Evolutionary conservation across 371 early-diverging fungal species (phyloP).

Genomic region (Coemansia sp.): DNA sequence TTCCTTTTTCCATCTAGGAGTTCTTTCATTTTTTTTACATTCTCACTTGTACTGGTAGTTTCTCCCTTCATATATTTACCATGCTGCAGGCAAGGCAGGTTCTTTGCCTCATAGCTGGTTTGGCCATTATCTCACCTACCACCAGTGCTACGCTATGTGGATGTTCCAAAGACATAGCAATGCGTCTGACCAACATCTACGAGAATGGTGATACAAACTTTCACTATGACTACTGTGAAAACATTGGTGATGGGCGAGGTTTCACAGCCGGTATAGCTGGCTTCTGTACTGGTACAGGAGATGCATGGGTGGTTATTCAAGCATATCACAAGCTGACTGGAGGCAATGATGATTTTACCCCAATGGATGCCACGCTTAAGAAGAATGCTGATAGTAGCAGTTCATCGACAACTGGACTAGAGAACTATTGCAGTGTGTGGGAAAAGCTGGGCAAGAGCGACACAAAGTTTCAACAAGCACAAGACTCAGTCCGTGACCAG

Average conservation of each 20-base stretch:
- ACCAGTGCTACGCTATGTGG: slow-evolving; percentile 8
- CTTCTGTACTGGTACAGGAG: slow-evolving; percentile 52
- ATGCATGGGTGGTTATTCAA: slow-evolving; percentile 50
- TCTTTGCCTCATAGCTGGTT: neutral
- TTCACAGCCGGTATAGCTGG: slow-evolving; percentile 55
- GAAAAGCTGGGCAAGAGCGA: slow-evolving; percentile 31
- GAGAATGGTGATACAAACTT: slow-evolving; percentile 45
- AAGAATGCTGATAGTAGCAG: slow-evolving; percentile 26
- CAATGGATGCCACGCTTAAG: slow-evolving; percentile 22
- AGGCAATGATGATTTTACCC: slow-evolving; percentile 29
- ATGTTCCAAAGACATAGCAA: slow-evolving; percentile 27
- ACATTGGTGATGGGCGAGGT: slow-evolving; percentile 54
- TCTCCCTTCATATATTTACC: neutral
- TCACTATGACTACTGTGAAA: slow-evolving; percentile 54
- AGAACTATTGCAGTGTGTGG: slow-evolving; percentile 51
- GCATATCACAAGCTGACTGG: slow-evolving; percentile 32
- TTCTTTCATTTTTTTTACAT: neutral
- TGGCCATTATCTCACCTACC: neutral
- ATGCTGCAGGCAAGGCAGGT: neutral
- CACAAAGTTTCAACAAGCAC: slow-evolving; percentile 48
- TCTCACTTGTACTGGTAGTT: neutral
- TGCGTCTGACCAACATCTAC: slow-evolving; percentile 37
- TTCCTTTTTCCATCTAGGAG: neutral
- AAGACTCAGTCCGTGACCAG: slow-evolving; percentile 36
- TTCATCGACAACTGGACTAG: slow-evolving; percentile 31